These are phyloP conservation scores for Chalara sp. DNA, from an alignment of 2,329 filamentous ascomycete genomes.

Conservation along the genomic window DNA sequence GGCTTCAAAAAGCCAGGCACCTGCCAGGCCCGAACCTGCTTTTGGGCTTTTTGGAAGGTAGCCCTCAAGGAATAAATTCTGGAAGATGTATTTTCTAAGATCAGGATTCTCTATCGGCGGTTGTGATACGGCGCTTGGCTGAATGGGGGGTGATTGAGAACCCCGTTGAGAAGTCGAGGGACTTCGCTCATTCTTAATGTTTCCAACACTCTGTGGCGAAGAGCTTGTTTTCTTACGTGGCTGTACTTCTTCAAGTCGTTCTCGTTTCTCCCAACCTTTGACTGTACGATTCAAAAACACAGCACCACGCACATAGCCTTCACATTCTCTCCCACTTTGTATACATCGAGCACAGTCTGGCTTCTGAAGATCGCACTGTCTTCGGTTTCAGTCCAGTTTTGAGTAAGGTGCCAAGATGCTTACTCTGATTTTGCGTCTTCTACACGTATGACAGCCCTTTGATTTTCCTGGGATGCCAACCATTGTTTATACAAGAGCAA, in stretches of 20 bases:
- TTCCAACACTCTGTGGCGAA: too few species aligned
- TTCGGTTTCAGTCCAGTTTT: not conserved
- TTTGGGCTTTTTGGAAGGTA: slow-evolving; percentile 1
- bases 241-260: slow-evolving; percentile 1
- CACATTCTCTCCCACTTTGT: slow-evolving; percentile 1
- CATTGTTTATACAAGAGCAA: not conserved
- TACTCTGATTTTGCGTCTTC: slow-evolving; percentile 2
- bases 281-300: slow-evolving; percentile 2
- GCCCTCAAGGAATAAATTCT: not conserved
- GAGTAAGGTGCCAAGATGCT: not conserved
- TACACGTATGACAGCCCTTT: slow-evolving; percentile 7
- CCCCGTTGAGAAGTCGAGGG: not conserved
- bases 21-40: not conserved
- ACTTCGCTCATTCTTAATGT: too few species aligned
- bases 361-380: slow-evolving; percentile 1
- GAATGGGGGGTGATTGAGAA: not conserved
- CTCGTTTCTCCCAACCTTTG: not conserved
- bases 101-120: not conserved
- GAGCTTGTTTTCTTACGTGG: not conserved
- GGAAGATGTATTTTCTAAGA: not conserved
- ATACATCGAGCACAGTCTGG: slow-evolving; percentile 1
- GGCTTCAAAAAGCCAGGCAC: not conserved
- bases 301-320: slow-evolving; percentile 1
- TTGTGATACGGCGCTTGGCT: not conserved
- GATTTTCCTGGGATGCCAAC: slow-evolving; percentile 6